Base-by-base conservation (phyloP, 768 basidiomycete species). In the Mycena venus region DNA sequence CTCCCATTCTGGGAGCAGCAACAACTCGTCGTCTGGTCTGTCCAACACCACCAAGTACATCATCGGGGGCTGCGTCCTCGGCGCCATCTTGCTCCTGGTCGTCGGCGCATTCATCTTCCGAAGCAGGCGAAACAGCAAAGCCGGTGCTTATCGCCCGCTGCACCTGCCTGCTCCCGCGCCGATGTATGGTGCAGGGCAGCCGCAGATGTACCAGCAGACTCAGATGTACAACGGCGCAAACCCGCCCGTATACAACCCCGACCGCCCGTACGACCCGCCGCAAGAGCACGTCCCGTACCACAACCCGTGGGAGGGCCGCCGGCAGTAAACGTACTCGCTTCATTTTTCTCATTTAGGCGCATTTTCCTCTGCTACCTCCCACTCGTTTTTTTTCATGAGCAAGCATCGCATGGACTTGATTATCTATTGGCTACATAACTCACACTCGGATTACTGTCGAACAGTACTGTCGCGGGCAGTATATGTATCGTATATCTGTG, bases 251-350 rank as follows among this genome's bases (percentile, higher is more conserved):
- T 76, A 76, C 68, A 76, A 73, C 72, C 68, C 72, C 40, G 75
- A 73, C 51, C 71, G 72, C 49, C 72, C 75, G 38, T 76, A 76
- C 62, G 75, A 76, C 72, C 75, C 75, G 29, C 75, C 75, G 17
- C 56, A 64, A 29, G 71, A 76, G 71, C 75, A 58, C 47, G 71
- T 76, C 38, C 75, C 75, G 25, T 76, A 76, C 63, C 71, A 73
- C 63, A 76, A 76, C 51, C 75, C 75, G 29, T 76, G 63, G 58
- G 75, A 70, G 67, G 65, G 64, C 12, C 66, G 40, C 29, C 71
- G 62, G 56, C 67, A 65, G 36, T 75, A 72, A 44, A 58, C 34
- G 23, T 9, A 25, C 25, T 61, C 29, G 9, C 61, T 19, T 23
- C 11, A 12, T 32, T 51, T 21, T 21, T 51, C 32, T 55, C 9